Evolutionary conservation across 768 basidiomycete genomes (phyloP), one percentile per base, ranked within the genome.

Genomic region (Strobilomyces dryophilus): DNA sequence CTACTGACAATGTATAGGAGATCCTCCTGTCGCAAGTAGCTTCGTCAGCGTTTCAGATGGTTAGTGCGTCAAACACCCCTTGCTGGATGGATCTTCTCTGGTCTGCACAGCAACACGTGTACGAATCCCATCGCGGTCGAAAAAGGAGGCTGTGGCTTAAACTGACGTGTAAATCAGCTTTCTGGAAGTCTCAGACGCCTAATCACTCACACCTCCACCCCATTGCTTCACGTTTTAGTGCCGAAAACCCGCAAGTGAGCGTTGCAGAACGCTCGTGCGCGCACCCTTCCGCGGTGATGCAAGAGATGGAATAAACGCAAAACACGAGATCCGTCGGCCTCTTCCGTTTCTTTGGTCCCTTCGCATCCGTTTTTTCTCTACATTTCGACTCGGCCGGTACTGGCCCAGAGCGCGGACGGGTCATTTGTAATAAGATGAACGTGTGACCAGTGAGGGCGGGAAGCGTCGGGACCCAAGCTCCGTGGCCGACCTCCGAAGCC

Each of bases 241-340:
- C 55, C 61, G 47, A 47, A 45, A 41, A 2, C 41, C 56, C 24
- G 52, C 53, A 61, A 56, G 52, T 47, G 43, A 66, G 47, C 18
- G 49, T 64, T 59, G 65, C 65, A 62, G 64, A 57, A 64, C 11
- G 53, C 45, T 64, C 61, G 56, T 55, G 27, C 8, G 29, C 32
- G 15, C 6, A 15, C 34, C 54, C 49, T 44, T 31, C 62, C 55
- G 51, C 58, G 63, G 61, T 45, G 41, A 52, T 60, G 51, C 18
- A 12, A 15, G 44, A 41, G 26, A 39, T 43, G 48, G 43, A 27
- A 34, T 36, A 46, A 44, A 47, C 27, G 2, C 31, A 36, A 27
- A 14, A 27, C 36, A 17, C 51, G 11, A 51, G 51, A 47, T 40
- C 51, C 57, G 29, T 44, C 36, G 14, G 8, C 31, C 10, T 31